Evolutionary conservation across 768 basidiomycete species (phyloP).

Genomic region (Paxillus ammoniavirescens): DNA sequence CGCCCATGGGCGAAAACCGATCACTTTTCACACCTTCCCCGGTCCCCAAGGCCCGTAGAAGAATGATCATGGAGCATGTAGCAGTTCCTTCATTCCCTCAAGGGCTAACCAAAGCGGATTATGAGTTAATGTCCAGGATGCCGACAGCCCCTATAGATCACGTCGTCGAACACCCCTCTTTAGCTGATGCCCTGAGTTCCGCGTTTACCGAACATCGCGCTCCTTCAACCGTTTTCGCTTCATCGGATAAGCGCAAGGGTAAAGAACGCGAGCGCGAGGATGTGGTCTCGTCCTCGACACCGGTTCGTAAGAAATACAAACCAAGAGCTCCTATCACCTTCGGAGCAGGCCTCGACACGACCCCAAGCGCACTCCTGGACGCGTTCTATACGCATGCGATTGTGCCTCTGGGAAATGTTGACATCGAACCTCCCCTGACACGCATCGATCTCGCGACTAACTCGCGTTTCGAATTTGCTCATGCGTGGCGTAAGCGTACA

Average conservation of each 20-base stretch:
- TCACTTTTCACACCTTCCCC: slow-evolving; percentile 33
- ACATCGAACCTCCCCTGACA: slow-evolving; percentile 17
- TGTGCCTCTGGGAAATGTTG: slow-evolving; percentile 16
- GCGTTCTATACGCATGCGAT: slow-evolving; percentile 1
- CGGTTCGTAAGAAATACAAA: not conserved
- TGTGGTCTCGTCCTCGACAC: not conserved
- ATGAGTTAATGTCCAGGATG: slow-evolving; percentile 7
- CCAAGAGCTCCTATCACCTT: not conserved
- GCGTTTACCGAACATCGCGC: not conserved
- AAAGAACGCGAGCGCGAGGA: slow-evolving; percentile 19
- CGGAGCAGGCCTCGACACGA: not conserved
- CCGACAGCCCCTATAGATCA: not conserved
- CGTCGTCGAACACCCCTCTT: not conserved
- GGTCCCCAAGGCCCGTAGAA: slow-evolving; percentile 8
- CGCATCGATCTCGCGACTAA: slow-evolving; percentile 15
- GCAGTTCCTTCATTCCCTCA: slow-evolving; percentile 21
- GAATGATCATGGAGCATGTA: slow-evolving; percentile 15
- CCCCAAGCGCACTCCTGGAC: slow-evolving; percentile 6
- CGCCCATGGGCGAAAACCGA: slow-evolving; percentile 3
- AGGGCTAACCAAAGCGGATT: slow-evolving; percentile 20
- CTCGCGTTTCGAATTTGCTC: slow-evolving; percentile 24
- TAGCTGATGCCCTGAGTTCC: not conserved
- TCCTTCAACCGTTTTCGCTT: not conserved
- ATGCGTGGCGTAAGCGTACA: slow-evolving; percentile 15
- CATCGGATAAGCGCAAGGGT: slow-evolving; percentile 12